phyloP scores from a whole-genome alignment of 2,329 filamentous ascomycete species.

The Lasiodiplodia citricola region DNA sequence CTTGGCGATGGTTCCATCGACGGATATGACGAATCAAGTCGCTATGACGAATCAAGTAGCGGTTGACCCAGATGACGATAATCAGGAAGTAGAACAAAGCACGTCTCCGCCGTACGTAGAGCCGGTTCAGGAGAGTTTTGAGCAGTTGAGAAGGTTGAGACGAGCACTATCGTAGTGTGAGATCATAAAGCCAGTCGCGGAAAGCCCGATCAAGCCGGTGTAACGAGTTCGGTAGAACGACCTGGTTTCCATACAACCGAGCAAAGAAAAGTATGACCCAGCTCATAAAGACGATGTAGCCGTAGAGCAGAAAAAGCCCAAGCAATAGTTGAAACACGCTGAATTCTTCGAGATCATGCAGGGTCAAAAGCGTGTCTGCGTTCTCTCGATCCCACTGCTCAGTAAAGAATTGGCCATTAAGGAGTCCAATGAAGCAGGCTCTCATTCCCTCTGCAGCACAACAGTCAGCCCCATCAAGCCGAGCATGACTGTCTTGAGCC shows the following conservation, averaged over 20 bases:
- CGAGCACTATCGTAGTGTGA: not conserved
- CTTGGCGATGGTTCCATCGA: not conserved
- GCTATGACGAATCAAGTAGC: not conserved
- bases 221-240: not conserved
- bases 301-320: not conserved
- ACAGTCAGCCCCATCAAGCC: slow-evolving; percentile 95
- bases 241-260: not conserved
- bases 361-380: not conserved
- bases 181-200: too few species aligned
- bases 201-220: too few species aligned
- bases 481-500: slow-evolving; percentile 94
- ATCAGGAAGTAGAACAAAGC: not conserved
- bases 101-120: not conserved
- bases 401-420: slow-evolving; percentile 6
- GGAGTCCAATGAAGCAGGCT: not conserved
- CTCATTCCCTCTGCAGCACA: slow-evolving; percentile 83
- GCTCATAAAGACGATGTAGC: not conserved
- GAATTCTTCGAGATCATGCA: not conserved
- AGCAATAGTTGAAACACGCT: not conserved
- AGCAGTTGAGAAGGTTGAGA: not conserved
- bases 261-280: not conserved
- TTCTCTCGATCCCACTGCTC: not conserved
- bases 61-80: not conserved
- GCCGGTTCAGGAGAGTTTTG: not conserved
- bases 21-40: not conserved